Evolutionary conservation across 139 green algal genomes (phyloP).

Genomic region (Spirogloea muscicola): DNA sequence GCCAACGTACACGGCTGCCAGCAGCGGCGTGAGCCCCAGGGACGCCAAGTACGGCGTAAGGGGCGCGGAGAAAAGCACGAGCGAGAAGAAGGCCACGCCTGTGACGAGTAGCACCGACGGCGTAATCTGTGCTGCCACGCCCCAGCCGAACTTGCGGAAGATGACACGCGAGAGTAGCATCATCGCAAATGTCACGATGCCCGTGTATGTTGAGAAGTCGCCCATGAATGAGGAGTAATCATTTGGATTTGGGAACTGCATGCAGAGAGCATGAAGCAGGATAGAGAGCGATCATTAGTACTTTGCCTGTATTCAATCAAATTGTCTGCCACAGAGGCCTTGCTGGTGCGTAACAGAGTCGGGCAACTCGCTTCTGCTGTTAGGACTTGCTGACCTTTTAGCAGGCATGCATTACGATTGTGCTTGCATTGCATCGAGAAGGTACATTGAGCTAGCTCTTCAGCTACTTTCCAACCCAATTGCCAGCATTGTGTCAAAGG

Average conservation of each 20-base stretch:
- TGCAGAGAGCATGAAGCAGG: constrained; percentile 14
- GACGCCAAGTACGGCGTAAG: constrained; percentile 74
- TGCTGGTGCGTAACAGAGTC: too few relatives aligned
- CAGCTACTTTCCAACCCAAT: too few relatives aligned
- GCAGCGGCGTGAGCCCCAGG: constrained; percentile 86
- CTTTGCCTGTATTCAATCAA: too few relatives aligned
- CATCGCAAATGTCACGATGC: constrained; percentile 92
- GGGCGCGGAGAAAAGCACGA: constrained; percentile 77
- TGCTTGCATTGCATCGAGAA: too few relatives aligned
- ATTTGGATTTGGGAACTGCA: constrained; percentile 55
- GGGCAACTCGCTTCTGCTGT: too few relatives aligned
- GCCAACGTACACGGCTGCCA: constrained; percentile 92
- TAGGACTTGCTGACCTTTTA: too few relatives aligned
- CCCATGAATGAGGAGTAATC: constrained; percentile 52
- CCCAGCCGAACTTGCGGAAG: constrained; percentile 96
- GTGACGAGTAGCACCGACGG: constrained; percentile 91
- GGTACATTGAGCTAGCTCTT: too few relatives aligned
- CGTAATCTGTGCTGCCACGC: constrained; percentile 90
- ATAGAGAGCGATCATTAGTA: too few relatives aligned
- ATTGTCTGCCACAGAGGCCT: too few relatives aligned
- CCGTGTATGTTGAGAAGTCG: constrained; percentile 65
- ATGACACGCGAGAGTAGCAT: constrained; percentile 94
- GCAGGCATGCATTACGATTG: too few relatives aligned
- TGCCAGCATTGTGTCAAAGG: too few relatives aligned
- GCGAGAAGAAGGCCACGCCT: constrained; percentile 90